Base-by-base conservation (phyloP, 2,329 filamentous ascomycete genomes). In the Coccinonectria pachysandricola region DNA sequence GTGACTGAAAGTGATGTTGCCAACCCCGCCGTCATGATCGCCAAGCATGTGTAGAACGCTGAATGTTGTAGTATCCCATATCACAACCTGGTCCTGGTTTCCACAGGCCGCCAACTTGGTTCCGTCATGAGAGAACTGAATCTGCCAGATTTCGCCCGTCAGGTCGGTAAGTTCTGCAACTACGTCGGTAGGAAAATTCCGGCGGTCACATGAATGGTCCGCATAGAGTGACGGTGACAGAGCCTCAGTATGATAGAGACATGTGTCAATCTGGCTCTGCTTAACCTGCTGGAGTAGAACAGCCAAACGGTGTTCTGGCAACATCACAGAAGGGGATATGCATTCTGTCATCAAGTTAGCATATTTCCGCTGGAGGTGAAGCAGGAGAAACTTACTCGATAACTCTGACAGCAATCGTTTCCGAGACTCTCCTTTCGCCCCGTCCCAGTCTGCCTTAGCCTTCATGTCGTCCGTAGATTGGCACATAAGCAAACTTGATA, bases 281-380 rank as follows among this genome's bases (percentile, higher is more conserved):
- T 95, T 94, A 19, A 94, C 76, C 39, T 92, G 77, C 31, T 87
- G 69, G 27, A 98, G 62, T 10, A 98, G 63, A 17, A 76, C 69
- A 2, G 85, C 84, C 22, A 98, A 64, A 6, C 91, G 78, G 52
- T 91, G 83, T 48, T 94, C 84, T 2, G 91, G 91, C 28, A 98
- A 80, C 87, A 98, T 96, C 22, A 94, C 83, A 4, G 86, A 91
- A 0, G 91, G 88, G 2, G 91, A 94, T 52, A 98, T 93, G 30
- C 75, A 94, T 62, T 70, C 82, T 88, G 42, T 30, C 37, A 29
- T 8, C 6, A 26, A 22, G 9, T 2, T 15, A 7, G 8, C 8
- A 15, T 12, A 6, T 6, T 5, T 8, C 3, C 17, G 7, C 12
- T 15, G 6, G 9, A 17, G 12, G 6, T 10, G 9, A 15, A 12